Evolutionary conservation across 2,329 filamentous ascomycete genomes (phyloP), one percentile per base, ranked within the genome.

Genomic region (Verticillium klebahnii): DNA sequence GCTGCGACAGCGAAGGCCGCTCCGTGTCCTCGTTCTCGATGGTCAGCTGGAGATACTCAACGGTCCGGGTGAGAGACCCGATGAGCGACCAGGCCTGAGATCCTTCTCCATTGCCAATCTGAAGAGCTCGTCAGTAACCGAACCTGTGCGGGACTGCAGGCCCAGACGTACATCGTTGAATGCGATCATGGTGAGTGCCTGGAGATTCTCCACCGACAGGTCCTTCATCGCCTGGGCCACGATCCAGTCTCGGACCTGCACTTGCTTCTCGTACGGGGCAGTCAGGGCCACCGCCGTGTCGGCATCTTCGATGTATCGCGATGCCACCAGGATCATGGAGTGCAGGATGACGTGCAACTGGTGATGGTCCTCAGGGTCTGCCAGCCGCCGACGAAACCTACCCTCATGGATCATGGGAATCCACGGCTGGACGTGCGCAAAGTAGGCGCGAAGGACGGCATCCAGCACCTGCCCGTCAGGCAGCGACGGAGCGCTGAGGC

Each of bases 391-490:
- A 0, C 69, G 68, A 32, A 74, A 71, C 2, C 70, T 62, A 19
- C 59, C 65, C 60, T 75, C 68, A 59, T 76, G 74, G 6, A 77
- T 60, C 58, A 77, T 74, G 0, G 74, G 74, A 15, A 75, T 74
- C 71, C 75, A 78, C 0, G 75, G 75, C 40, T 78, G 75, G 1
- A 77, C 69, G 14, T 69, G 65, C 6, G 63, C 62, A 60, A 77
- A 77, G 61, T 77, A 77, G 2, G 72, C 67, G 19, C 69, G 65
- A 1, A 76, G 61, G 0, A 73, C 59, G 17, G 66, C 62, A n/a
- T 71, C 63, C 8, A 74, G 17, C 14, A 29, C 57, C 23, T 58
- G 36, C 5, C 36, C 57, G 25, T 58, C 56, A n/a, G 52, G 52
- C 39, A 56, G 29, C 2, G 59, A 40, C 6, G 59, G 57, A 1